Conservation (phyloP, 1,139 yeast species). For the Eremothecium gossypii region DNA sequence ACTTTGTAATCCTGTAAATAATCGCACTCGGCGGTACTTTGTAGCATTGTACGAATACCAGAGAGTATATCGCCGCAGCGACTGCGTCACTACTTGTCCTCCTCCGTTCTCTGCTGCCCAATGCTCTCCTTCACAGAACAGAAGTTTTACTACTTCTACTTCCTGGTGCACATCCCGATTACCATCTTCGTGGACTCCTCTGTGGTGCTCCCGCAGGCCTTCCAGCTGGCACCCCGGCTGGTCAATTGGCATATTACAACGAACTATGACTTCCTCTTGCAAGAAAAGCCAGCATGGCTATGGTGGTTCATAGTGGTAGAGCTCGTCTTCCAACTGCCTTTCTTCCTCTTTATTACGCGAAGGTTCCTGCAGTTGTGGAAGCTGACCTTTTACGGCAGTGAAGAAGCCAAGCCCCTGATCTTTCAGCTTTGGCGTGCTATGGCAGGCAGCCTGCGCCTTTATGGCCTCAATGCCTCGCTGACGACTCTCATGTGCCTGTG, state of each 20-base stretch:
- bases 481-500: conserved; percentile 25
- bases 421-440: conserved; percentile 4
- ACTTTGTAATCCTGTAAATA: no score
- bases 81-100: no score
- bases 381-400: background rate
- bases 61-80: no score
- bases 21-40: no score
- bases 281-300: conserved; percentile 58
- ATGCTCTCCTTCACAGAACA: conserved; percentile 2
- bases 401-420: conserved; percentile 8
- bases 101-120: no score
- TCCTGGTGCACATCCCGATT: conserved; percentile 45
- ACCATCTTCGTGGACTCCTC: conserved; percentile 69
- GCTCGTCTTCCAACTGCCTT: conserved; percentile 69
- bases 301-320: conserved; percentile 62
- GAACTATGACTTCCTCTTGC: conserved; percentile 65
- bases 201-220: conserved; percentile 50
- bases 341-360: conserved; percentile 33
- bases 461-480: conserved; percentile 24
- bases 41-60: no score
- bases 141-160: conserved; percentile 3
- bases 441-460: conserved; percentile 15
- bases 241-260: conserved; percentile 48
- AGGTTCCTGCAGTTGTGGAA: conserved; percentile 9
- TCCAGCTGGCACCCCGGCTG: conserved; percentile 43